Evolutionary conservation across 2,329 filamentous ascomycete species (phyloP).

Genomic region (Periconia macrospinosa): DNA sequence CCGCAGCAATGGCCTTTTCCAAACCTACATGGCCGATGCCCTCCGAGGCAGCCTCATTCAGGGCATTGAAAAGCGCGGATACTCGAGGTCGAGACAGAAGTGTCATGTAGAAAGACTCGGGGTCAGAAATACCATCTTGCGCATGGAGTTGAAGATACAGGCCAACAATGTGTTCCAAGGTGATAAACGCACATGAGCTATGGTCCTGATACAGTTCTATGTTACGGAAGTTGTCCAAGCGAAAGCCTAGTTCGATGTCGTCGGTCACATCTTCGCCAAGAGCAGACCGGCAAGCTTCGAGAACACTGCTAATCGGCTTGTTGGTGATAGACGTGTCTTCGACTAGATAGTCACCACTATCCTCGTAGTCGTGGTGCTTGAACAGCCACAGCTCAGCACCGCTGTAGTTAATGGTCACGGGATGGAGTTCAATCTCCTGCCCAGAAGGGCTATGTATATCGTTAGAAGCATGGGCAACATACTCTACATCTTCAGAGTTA

Average conservation of each 20-base stretch:
- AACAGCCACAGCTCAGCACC: constrained; percentile 36
- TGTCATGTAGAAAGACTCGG: constrained; percentile 61
- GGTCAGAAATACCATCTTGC: constrained; percentile 59
- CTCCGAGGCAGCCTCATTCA: constrained; percentile 56
- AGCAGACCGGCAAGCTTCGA: constrained; percentile 58
- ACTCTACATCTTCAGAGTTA: constrained; percentile 1
- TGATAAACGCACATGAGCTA: constrained; percentile 31
- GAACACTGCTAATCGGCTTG: constrained; percentile 53
- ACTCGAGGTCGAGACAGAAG: constrained; percentile 59
- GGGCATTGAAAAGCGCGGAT: constrained; percentile 53
- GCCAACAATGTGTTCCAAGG: constrained; percentile 56
- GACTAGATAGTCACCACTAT: constrained; percentile 34
- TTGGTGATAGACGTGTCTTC: constrained; percentile 26
- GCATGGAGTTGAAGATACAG: constrained; percentile 61
- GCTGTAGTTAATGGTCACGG: constrained; percentile 32
- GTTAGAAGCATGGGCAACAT: constrained; percentile 4
- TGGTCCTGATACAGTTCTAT: constrained; percentile 37
- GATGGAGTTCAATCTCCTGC: constrained; percentile 12
- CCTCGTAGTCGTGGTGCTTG: constrained; percentile 31
- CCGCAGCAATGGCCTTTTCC: constrained; percentile 27
- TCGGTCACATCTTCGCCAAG: constrained; percentile 58
- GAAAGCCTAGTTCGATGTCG: constrained; percentile 54
- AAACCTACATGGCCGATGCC: constrained; percentile 61
- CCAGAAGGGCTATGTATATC: constrained; percentile 11
- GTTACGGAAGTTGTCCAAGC: constrained; percentile 43